Percentiles rank a stretch among this genome's conserved stretches.
These are phyloP conservation scores for Lathyrus oleraceus DNA, from an alignment of 306 rosid genomes.

Conservation along the genomic window DNA sequence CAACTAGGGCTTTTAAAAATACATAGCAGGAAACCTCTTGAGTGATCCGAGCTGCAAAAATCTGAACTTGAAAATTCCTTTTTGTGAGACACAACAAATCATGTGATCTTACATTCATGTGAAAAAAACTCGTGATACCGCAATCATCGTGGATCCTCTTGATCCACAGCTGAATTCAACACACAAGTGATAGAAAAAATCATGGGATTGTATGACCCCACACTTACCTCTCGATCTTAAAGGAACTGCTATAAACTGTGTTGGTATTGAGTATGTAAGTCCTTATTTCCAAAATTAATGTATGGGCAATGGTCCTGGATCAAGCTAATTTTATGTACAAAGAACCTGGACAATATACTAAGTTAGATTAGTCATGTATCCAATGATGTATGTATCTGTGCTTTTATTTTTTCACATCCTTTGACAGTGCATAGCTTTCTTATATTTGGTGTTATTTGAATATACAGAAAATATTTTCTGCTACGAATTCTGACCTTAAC, in stretches of 20 bases:
- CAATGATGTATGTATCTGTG: neutral
- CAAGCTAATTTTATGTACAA: neutral
- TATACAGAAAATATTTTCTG: constrained; percentile 15
- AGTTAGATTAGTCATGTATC: neutral
- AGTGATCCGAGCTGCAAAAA: neutral
- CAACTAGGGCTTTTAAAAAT: neutral
- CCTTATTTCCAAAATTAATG: neutral
- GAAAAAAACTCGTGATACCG: neutral
- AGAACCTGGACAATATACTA: neutral
- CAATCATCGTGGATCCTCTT: neutral
- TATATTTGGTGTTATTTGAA: constrained; percentile 4
- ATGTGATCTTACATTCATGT: neutral
- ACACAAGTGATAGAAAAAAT: neutral
- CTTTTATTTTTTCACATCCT: neutral
- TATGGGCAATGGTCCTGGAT: neutral
- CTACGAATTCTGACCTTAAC: constrained; percentile 16
- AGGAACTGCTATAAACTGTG: neutral
- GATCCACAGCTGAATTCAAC: neutral
- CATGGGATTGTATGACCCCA: neutral
- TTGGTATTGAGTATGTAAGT: neutral
- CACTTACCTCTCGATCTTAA: neutral
- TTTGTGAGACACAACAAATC: neutral
- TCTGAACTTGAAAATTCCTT: neutral
- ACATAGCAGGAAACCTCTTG: neutral
- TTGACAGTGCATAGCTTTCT: neutral